Base-by-base conservation (phyloP, 2,329 filamentous ascomycete genomes). In the Mariannaea elegans region DNA sequence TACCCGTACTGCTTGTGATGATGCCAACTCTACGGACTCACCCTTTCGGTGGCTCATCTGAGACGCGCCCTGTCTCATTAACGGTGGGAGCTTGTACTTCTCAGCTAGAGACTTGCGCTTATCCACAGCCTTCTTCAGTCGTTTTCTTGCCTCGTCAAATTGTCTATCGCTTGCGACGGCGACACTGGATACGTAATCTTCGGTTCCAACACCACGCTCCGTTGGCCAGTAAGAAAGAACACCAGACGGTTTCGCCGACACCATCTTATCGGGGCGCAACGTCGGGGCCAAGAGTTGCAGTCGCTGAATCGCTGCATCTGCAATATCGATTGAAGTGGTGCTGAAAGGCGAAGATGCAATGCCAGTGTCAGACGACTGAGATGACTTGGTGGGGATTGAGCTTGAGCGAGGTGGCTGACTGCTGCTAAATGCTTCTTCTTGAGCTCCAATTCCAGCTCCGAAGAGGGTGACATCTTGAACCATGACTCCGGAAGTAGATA, bases 151-250 rank as follows among this genome's bases (percentile, higher is more conserved):
- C 4, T 69, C 70, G 9, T 75, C 71, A 46, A 78, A 73, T 59
- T 75, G 73, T 34, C 70, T 75, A 3, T 76, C 76, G 7, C 70
- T 73, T 6, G 75, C 76, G 12, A 72, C 56, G 7, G 73, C 71
- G 18, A 80, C 72, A 36, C 75, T 78, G 14, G 78, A 80, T 3
- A 77, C 59, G 53, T 81, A 81, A 38, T 70, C 67, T 6, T 70
- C 67, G 2, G 72, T 73, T 16, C 72, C 67, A 3, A 74, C 65
- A 16, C 77, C 78, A 7, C 74, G 74, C 45, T 78, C 71, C 2
- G 70, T 66, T 1, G 78, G 78, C 79, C 79, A 81, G 60, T 73
- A 73, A 5, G 74, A 70, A 1, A 81, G 66, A 2, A 80, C 57
- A 4, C 62, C 68, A 2, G 73, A 69, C 23, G 68, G 64, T 31